Evolutionary conservation across 371 early-diverging fungal genomes (phyloP).

Genomic region (Mortierella sp.): DNA sequence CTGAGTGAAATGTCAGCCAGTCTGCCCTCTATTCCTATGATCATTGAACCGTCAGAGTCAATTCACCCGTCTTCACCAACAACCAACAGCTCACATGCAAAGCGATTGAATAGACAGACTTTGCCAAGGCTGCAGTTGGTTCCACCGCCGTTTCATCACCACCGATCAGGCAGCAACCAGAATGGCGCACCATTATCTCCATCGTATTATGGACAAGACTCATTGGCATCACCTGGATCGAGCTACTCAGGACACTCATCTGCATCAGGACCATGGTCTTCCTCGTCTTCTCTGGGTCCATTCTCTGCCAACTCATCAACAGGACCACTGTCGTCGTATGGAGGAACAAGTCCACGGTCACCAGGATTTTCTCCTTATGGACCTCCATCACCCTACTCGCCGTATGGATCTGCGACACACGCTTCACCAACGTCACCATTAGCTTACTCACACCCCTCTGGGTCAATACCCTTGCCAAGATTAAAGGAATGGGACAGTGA

Average conservation of each 20-base stretch:
- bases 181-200: slow-evolving; percentile 21
- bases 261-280: slow-evolving; percentile 32
- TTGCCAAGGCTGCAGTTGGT: slow-evolving; percentile 30
- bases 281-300: slow-evolving; percentile 23
- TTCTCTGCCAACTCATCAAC: slow-evolving; percentile 25
- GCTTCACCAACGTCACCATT: slow-evolving; percentile 1
- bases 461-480: not conserved
- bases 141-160: slow-evolving; percentile 40
- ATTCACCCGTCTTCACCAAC: slow-evolving; percentile 12
- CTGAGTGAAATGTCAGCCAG: slow-evolving; percentile 15
- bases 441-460: slow-evolving; percentile 9
- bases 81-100: slow-evolving; percentile 26
- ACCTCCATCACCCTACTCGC: slow-evolving; percentile 26
- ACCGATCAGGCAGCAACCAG: slow-evolving; percentile 14
- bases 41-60: slow-evolving; percentile 38
- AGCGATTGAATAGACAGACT: slow-evolving; percentile 36
- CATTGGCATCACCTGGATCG: slow-evolving; percentile 37
- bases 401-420: not conserved
- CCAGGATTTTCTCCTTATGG: slow-evolving; percentile 28
- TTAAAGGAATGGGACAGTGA: not conserved
- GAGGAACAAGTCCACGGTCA: slow-evolving; percentile 28
- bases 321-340: slow-evolving; percentile 22
- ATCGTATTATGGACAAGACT: slow-evolving; percentile 29
- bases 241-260: slow-evolving; percentile 33
- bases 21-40: slow-evolving; percentile 34